Conservation (phyloP, 176 grass and related monocot species). For the Raddia guianensis region DNA sequence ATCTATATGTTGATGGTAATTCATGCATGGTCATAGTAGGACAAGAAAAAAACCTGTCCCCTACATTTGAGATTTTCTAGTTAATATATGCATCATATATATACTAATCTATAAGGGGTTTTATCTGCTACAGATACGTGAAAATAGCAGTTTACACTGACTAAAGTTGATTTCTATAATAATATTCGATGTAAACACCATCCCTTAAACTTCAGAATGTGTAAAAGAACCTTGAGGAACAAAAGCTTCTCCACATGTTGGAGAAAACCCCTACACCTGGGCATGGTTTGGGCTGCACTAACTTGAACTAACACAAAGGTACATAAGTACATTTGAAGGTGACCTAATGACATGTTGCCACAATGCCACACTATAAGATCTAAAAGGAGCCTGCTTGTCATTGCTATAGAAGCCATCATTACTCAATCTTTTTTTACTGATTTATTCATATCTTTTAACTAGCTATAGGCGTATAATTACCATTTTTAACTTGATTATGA, state of each 20-base stretch:
- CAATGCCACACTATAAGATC: background rate
- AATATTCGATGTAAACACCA: background rate
- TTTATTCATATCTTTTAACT: constrained; percentile 8
- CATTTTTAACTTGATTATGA: background rate
- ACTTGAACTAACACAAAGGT: background rate
- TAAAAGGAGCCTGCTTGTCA: background rate
- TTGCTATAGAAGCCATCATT: constrained; percentile 14
- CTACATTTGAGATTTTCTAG: background rate
- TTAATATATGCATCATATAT: background rate
- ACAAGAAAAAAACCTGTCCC: background rate
- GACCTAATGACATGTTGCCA: background rate
- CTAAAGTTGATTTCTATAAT: background rate
- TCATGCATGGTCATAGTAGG: background rate
- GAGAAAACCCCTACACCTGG: background rate
- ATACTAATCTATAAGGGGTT: background rate
- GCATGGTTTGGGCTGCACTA: background rate
- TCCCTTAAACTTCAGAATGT: background rate
- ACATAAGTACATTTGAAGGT: background rate
- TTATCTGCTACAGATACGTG: background rate
- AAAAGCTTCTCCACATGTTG: background rate
- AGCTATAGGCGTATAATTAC: background rate
- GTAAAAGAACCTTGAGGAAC: background rate
- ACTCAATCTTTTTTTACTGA: background rate
- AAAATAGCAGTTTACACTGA: background rate
- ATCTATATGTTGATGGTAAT: constrained; percentile 6